Conservation (phyloP, 2,329 filamentous ascomycete genomes). For the Zymoseptoria passerinii region DNA sequence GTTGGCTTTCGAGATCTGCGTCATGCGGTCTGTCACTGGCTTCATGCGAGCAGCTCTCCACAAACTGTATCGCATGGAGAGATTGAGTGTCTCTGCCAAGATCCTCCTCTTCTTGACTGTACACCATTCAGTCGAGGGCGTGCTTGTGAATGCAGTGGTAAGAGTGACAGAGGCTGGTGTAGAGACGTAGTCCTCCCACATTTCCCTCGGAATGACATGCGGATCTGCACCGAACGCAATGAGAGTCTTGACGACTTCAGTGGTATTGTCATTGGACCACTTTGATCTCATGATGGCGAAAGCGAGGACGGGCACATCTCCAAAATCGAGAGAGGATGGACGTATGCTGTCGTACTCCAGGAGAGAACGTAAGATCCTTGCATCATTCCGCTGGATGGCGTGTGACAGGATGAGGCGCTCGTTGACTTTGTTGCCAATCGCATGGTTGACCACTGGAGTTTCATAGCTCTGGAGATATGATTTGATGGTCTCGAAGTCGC, state of each 20-base stretch:
- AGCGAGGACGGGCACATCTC: not conserved
- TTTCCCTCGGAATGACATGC: not conserved
- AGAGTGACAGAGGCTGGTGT: not conserved
- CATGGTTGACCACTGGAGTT: not conserved
- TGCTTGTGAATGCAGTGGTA: not conserved
- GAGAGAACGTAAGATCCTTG: not conserved
- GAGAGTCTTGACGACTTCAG: not conserved
- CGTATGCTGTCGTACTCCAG: not conserved
- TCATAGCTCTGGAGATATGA: not conserved
- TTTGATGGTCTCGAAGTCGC: not conserved
- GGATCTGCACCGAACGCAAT: not conserved
- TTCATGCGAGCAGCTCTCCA: constrained; percentile 1
- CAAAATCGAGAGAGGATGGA: not conserved
- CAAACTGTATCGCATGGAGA: constrained; percentile 1
- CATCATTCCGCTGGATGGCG: not conserved
- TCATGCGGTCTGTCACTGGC: not conserved
- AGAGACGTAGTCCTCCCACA: not conserved
- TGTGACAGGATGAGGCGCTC: not conserved
- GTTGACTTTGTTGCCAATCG: not conserved
- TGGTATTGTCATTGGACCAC: not conserved
- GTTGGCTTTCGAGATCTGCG: not conserved
- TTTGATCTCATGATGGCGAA: not conserved
- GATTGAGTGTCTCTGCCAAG: not conserved
- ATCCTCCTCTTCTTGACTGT: not conserved
- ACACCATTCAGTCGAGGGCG: not conserved